These are phyloP conservation scores for Pythium sp. DNA, from an alignment of 352 stramenopile species.

Conservation along the genomic window DNA sequence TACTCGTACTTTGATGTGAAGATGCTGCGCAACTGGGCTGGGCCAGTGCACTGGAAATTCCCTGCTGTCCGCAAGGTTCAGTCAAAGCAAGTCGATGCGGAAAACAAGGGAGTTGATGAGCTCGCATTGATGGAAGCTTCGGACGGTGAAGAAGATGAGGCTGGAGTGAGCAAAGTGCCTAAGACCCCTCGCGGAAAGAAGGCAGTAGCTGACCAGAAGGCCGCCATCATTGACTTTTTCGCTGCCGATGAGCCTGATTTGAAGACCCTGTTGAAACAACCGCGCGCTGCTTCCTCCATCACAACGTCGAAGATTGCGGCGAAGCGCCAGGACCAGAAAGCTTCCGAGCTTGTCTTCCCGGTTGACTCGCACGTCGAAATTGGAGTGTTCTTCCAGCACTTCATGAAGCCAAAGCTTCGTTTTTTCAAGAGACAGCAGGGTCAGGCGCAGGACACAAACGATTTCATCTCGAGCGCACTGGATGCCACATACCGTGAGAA, in stretches of 20 bases:
- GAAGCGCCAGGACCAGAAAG: conserved; percentile 50
- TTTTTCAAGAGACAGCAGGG: conserved; percentile 48
- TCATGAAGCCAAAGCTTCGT: conserved; percentile 68
- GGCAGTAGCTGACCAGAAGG: conserved; percentile 38
- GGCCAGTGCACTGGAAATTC: conserved; percentile 75
- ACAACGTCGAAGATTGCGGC: conserved; percentile 48
- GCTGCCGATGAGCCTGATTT: conserved; percentile 41
- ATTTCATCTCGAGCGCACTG: conserved; percentile 20
- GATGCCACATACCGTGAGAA: conserved; percentile 23
- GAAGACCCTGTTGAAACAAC: conserved; percentile 37
- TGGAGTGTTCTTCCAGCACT: conserved; percentile 69
- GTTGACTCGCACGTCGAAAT: conserved; percentile 76
- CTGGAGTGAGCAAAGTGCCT: conserved; percentile 27
- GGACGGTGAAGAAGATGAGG: conserved; percentile 30
- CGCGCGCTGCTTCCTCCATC: conserved; percentile 33
- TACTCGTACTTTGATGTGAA: conserved; percentile 87
- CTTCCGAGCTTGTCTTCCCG: conserved; percentile 64
- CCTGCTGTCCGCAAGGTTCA: conserved; percentile 50
- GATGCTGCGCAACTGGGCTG: conserved; percentile 80
- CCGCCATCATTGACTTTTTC: conserved; percentile 56
- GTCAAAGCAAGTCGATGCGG: conserved; percentile 24
- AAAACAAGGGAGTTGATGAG: conserved; percentile 27
- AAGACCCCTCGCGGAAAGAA: conserved; percentile 18
- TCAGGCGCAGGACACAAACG: conserved; percentile 3
- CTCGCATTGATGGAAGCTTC: conserved; percentile 24